These are phyloP conservation scores for Botrytis squamosa DNA, from an alignment of 2,329 filamentous ascomycete species.

Conservation along the genomic window DNA sequence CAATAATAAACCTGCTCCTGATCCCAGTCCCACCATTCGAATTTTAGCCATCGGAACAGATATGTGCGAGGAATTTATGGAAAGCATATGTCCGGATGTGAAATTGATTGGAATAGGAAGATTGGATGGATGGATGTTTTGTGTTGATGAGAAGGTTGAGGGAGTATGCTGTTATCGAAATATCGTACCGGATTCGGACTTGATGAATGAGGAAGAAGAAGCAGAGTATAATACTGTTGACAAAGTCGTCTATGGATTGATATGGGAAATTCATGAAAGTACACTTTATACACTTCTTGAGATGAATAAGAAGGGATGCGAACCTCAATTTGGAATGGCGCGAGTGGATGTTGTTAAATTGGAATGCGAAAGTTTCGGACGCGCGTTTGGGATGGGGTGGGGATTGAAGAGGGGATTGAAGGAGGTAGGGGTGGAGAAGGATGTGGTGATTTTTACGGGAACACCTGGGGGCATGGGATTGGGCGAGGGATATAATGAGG, in stretches of 20 bases:
- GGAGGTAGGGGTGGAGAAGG: neutral
- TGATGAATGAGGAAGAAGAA: neutral
- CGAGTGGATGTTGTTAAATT: neutral
- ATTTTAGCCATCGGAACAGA: neutral
- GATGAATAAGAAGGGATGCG: neutral
- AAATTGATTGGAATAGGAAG: neutral
- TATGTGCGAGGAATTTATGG: neutral
- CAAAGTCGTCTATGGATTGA: neutral
- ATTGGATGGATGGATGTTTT: slow-evolving; percentile 9
- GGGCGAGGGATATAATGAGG: neutral
- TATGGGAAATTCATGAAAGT: slow-evolving; percentile 5
- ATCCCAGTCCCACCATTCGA: neutral
- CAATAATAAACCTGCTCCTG: neutral
- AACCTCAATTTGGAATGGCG: neutral
- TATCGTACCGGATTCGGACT: neutral
- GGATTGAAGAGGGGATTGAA: neutral
- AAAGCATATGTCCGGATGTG: neutral
- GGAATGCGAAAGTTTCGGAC: neutral
- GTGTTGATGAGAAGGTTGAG: neutral
- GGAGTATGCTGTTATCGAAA: slow-evolving; percentile 5
- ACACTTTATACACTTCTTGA: neutral
- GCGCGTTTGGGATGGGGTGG: slow-evolving; percentile 8
- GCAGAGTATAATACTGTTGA: neutral
- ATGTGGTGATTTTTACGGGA: neutral
- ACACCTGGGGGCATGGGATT: neutral